These are phyloP conservation scores for Ganoderma boninense DNA, from an alignment of 1,284 basidiomycete species.

Conservation along the genomic window DNA sequence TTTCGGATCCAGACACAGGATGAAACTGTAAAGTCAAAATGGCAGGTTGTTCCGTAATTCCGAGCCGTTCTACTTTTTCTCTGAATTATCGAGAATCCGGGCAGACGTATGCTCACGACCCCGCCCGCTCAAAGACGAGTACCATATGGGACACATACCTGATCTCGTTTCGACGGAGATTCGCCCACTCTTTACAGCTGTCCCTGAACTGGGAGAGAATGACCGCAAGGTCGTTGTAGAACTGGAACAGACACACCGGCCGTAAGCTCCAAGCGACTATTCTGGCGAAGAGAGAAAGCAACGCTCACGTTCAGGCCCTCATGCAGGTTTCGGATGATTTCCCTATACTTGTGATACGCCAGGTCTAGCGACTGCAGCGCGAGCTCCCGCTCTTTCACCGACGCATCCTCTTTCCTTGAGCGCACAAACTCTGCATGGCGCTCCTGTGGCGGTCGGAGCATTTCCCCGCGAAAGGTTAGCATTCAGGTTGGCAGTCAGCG, in stretches of 20 bases:
- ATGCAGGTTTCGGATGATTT: slow-evolving; percentile 85
- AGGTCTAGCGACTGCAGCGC: slow-evolving; percentile 89
- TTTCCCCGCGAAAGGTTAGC: background rate
- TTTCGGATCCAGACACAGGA: background rate
- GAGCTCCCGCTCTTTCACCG: slow-evolving; percentile 84
- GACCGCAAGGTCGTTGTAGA: slow-evolving; percentile 83
- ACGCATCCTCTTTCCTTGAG: slow-evolving; percentile 82
- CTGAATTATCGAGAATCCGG: background rate
- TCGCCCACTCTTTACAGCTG: slow-evolving; percentile 78
- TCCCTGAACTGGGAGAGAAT: slow-evolving; percentile 81
- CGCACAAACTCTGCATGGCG: slow-evolving; percentile 82
- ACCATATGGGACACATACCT: slow-evolving; percentile 37
- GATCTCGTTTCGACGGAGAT: slow-evolving; percentile 73
- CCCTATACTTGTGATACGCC: slow-evolving; percentile 90
- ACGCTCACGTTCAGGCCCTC: slow-evolving; percentile 83
- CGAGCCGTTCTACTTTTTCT: background rate
- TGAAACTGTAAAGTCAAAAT: background rate
- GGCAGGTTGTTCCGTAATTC: background rate
- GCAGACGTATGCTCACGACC: background rate
- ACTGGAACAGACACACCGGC: slow-evolving; percentile 52
- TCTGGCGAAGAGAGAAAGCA: background rate
- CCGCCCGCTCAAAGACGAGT: background rate
- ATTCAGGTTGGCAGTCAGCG: background rate
- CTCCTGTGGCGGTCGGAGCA: slow-evolving; percentile 51
- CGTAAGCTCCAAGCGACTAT: slow-evolving; percentile 4